Evolutionary conservation across 371 early-diverging fungal species (phyloP).

Genomic region (Capillidium rhysosporum): DNA sequence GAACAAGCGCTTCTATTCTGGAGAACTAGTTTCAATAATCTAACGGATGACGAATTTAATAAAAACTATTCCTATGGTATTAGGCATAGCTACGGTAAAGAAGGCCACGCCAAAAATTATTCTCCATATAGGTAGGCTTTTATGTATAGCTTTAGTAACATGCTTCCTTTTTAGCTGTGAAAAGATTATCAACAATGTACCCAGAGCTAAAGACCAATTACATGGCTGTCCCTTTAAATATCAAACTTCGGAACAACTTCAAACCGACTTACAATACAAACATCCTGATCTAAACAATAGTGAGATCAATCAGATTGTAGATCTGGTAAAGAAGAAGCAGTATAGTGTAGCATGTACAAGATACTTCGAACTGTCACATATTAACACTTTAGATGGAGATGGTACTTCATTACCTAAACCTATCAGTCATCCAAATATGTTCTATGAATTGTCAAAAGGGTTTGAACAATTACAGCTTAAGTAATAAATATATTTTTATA

Average conservation of each 20-base stretch:
- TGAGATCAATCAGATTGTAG: constrained; percentile 38
- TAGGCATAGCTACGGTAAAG: constrained; percentile 94
- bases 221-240: constrained; percentile 93
- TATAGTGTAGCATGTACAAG: constrained; percentile 88
- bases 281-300: constrained; percentile 21
- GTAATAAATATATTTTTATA: too few species aligned
- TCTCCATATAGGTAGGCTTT: constrained; percentile 49
- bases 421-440: constrained; percentile 85
- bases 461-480: too few species aligned
- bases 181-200: constrained; percentile 68
- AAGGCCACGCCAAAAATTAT: constrained; percentile 90
- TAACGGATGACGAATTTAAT: constrained; percentile 77
- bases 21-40: constrained; percentile 51
- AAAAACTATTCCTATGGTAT: constrained; percentile 89
- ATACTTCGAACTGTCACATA: constrained; percentile 50
- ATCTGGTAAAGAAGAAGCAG: constrained; percentile 48
- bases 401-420: constrained; percentile 27
- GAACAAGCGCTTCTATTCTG: constrained; percentile 88
- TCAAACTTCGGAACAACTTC: constrained; percentile 36
- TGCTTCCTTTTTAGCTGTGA: constrained; percentile 31
- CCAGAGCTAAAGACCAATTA: constrained; percentile 67
- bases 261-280: constrained; percentile 20
- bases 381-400: constrained; percentile 13
- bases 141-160: neutral
- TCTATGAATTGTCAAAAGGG: constrained; percentile 36